phyloP scores from a whole-genome alignment of 768 basidiomycete species.

The Russula foetens region DNA sequence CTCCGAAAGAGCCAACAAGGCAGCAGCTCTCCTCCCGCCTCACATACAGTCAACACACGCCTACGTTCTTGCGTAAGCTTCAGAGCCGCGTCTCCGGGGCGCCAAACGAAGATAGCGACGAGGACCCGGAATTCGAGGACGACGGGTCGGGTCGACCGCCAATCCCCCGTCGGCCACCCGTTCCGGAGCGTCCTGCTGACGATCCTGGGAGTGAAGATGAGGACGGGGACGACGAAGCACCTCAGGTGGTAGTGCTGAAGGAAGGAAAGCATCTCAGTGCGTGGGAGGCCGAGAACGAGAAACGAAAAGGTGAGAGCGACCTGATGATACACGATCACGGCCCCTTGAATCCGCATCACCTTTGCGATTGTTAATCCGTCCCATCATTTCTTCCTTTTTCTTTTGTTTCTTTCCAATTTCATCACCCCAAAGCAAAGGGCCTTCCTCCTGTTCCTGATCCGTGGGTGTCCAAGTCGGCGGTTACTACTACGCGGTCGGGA shows the following conservation, averaged over 20 bases:
- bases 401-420: neutral
- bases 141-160: constrained; percentile 63
- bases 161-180: constrained; percentile 66
- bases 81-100: constrained; percentile 54
- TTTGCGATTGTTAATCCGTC: neutral
- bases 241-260: constrained; percentile 82
- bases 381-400: neutral
- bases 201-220: constrained; percentile 71
- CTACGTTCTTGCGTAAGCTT: constrained; percentile 58
- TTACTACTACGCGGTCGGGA: neutral
- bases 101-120: constrained; percentile 38
- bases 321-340: too few species aligned
- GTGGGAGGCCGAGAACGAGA: constrained; percentile 69
- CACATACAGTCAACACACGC: constrained; percentile 51
- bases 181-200: constrained; percentile 57
- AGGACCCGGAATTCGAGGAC: constrained; percentile 49
- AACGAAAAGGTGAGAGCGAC: constrained; percentile 50
- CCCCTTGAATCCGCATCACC: neutral
- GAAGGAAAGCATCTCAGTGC: constrained; percentile 82
- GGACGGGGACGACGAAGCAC: constrained; percentile 59
- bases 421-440: constrained; percentile 44
- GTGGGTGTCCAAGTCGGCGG: too few species aligned
- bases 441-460: constrained; percentile 44
- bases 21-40: constrained; percentile 67
- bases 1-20: constrained; percentile 55